Evolutionary conservation across 345 rosid genomes (phyloP).

Genomic region (Isatis tinctoria): DNA sequence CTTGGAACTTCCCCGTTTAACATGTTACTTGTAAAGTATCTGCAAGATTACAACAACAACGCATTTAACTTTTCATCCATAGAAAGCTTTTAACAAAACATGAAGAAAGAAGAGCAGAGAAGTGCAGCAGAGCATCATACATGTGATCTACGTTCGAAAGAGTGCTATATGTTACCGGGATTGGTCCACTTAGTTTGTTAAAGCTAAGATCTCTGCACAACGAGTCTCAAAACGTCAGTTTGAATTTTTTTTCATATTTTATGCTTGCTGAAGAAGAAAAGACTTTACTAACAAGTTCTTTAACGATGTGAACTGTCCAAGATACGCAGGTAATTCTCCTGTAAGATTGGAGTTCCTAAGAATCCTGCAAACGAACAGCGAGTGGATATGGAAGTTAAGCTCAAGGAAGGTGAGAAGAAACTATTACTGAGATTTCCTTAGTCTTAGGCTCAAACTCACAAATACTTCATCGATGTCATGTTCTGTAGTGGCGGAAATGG

Average conservation of each 20-base stretch:
- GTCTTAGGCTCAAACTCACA: conserved; percentile 32
- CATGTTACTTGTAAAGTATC: conserved; percentile 40
- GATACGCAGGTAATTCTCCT: conserved; percentile 43
- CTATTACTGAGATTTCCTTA: not conserved
- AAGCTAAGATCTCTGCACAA: conserved; percentile 58
- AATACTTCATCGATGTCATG: conserved; percentile 26
- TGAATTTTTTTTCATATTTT: not conserved
- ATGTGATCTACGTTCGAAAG: conserved; percentile 15
- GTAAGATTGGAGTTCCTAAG: conserved; percentile 54
- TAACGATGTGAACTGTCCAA: conserved; percentile 22
- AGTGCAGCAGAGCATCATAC: conserved; percentile 7
- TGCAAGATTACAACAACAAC: conserved; percentile 18
- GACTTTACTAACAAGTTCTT: conserved; percentile 42
- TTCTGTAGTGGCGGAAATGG: conserved; percentile 38
- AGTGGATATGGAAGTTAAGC: conserved; percentile 1
- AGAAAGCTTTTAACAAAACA: not conserved
- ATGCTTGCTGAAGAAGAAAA: not conserved
- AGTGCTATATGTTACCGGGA: conserved; percentile 30
- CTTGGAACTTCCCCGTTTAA: conserved; percentile 49
- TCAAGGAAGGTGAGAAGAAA: not conserved
- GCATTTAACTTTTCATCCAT: not conserved
- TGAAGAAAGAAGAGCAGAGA: not conserved
- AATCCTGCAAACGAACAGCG: conserved; percentile 32
- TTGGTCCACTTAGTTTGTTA: conserved; percentile 48
- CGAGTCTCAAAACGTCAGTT: conserved; percentile 13